A percentile compares a stretch with the other conserved stretches of the same genome.
Evolutionary conservation across 495 filamentous ascomycete species (phyloP).

Genomic region (Hypoxylon lienhwacheense): DNA sequence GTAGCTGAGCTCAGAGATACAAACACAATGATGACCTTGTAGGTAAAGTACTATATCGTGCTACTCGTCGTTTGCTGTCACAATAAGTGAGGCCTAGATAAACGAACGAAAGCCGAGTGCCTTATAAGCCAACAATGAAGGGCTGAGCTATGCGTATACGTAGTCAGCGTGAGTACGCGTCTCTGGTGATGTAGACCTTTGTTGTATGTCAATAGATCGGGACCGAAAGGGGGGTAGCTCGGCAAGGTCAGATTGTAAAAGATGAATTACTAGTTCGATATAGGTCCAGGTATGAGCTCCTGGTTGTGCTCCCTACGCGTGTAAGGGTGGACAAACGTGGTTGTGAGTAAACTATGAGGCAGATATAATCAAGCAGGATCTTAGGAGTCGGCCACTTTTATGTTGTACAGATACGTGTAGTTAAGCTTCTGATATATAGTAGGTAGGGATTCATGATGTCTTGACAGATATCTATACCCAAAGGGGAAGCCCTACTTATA

Average conservation of each 20-base stretch:
- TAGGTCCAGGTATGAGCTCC: too few relatives aligned
- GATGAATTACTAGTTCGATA: too few relatives aligned
- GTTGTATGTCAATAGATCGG: slow-evolving; percentile 21
- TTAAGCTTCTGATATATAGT: too few relatives aligned
- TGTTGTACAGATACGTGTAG: slow-evolving; percentile 20
- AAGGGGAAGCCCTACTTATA: slow-evolving; percentile 22
- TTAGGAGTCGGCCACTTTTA: slow-evolving; percentile 14
- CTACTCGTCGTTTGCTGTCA: neutral
- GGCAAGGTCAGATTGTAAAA: slow-evolving; percentile 16
- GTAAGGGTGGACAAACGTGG: slow-evolving; percentile 7
- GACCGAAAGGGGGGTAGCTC: slow-evolving; percentile 17
- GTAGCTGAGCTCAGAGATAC: slow-evolving; percentile 11
- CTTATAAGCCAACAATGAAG: slow-evolving; percentile 10
- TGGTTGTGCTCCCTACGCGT: too few relatives aligned
- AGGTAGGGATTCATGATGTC: neutral
- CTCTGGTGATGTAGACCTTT: slow-evolving; percentile 15
- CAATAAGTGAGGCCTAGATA: neutral
- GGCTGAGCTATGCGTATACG: slow-evolving; percentile 4
- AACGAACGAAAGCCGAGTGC: neutral
- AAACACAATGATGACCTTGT: slow-evolving; percentile 3
- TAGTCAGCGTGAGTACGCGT: slow-evolving; percentile 17
- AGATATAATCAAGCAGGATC: neutral
- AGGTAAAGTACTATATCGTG: neutral
- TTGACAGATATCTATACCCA: slow-evolving; percentile 22
- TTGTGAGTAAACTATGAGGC: slow-evolving; percentile 14